Evolutionary conservation across 352 stramenopile genomes (phyloP).

Genomic region (Globisporangium recalcitrans): DNA sequence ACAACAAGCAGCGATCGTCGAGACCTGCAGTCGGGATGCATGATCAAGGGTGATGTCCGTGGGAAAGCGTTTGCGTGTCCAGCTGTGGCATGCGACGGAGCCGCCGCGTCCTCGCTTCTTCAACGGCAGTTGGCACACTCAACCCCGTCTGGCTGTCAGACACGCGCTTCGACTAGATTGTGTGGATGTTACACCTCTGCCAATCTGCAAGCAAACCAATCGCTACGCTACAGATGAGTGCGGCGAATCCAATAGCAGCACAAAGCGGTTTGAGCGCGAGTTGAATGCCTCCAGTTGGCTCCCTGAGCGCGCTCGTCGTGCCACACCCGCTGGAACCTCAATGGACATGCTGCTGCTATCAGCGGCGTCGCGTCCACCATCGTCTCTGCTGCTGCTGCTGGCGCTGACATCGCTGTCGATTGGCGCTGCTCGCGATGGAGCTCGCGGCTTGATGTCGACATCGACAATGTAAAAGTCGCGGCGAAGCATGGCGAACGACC

Average conservation of each 20-base stretch:
- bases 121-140: background rate
- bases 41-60: background rate
- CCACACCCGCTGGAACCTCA: constrained; percentile 14
- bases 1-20: background rate
- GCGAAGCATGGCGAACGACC: constrained; percentile 35
- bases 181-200: background rate
- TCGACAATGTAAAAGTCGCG: constrained; percentile 36
- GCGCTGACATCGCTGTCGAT: background rate
- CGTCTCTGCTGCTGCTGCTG: background rate
- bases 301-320: constrained; percentile 4
- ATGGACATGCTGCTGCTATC: constrained; percentile 6
- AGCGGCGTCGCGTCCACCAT: no score
- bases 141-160: background rate
- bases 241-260: background rate
- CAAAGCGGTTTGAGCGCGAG: constrained; percentile 15
- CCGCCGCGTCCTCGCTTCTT: background rate
- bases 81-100: constrained; percentile 1
- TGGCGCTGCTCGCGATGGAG: background rate
- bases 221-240: background rate
- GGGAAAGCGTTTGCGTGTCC: background rate
- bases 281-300: background rate
- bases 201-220: background rate
- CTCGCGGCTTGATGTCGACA: constrained; percentile 3
- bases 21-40: background rate
- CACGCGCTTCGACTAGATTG: background rate